Evolutionary conservation across 1,284 basidiomycete species (phyloP).

Genomic region (Volvariella surrecta): DNA sequence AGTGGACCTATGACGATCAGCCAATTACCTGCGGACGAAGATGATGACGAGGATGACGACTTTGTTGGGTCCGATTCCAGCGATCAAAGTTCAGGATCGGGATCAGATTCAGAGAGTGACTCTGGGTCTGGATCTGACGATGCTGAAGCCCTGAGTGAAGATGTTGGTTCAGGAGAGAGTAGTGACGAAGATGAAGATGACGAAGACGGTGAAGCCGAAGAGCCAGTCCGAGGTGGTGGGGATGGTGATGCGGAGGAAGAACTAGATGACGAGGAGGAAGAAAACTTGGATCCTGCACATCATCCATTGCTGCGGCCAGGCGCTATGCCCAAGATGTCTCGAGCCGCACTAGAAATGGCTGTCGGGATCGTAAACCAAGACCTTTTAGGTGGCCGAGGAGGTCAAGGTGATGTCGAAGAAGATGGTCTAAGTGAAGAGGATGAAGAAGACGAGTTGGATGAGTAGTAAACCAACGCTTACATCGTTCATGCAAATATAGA

Average conservation of each 20-base stretch:
- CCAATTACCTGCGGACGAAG: conserved; percentile 35
- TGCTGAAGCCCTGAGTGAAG: conserved; percentile 16
- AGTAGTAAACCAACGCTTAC: conserved; percentile 10
- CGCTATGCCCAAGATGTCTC: conserved; percentile 61
- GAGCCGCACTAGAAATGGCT: conserved; percentile 55
- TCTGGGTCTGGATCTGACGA: too few species aligned
- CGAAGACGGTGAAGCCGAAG: conserved; percentile 17
- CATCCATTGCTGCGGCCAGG: conserved; percentile 61
- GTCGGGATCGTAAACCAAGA: conserved; percentile 51
- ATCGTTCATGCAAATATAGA: too few species aligned
- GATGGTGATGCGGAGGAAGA: conserved; percentile 26
- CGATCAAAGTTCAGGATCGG: conserved; percentile 11
- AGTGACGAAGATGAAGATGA: conserved; percentile 13
- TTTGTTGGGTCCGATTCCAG: conserved; percentile 26
- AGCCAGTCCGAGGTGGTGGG: conserved; percentile 16
- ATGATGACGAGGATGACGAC: conserved; percentile 43
- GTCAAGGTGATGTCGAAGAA: conserved; percentile 7
- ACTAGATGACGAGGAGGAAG: conserved; percentile 30
- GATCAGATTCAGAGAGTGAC: conserved; percentile 21
- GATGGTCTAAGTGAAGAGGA: conserved; percentile 15
- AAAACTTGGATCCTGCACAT: conserved; percentile 40
- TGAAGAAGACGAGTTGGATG: conserved; percentile 25
- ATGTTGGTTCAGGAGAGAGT: conserved; percentile 1
- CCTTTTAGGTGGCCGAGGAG: conserved; percentile 24
- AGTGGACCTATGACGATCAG: conserved; percentile 24